Percentiles rank a stretch among this genome's conserved stretches.
Evolutionary conservation across 2,329 filamentous ascomycete species (phyloP).

Genomic region (Microdochium nivale): DNA sequence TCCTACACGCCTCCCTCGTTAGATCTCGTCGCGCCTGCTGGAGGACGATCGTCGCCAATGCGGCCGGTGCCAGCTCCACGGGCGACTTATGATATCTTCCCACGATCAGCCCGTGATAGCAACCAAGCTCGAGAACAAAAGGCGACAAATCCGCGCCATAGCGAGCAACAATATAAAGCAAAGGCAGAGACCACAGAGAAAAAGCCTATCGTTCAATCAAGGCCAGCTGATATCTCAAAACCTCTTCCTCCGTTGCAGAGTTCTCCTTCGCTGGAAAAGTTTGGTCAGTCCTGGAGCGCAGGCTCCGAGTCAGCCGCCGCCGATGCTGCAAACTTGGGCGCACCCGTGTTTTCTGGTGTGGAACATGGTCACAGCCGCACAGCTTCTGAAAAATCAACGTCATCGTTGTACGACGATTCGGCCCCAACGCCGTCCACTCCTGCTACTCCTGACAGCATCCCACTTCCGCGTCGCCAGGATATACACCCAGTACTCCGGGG

Average conservation of each 20-base stretch:
- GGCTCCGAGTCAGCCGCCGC: not conserved
- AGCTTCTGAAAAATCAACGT: slow-evolving; percentile 29
- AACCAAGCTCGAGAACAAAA: not conserved
- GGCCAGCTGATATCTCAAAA: not conserved
- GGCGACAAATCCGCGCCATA: not conserved
- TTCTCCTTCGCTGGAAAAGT: not conserved
- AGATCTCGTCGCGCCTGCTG: slow-evolving; percentile 7
- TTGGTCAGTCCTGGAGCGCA: not conserved
- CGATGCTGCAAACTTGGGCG: not conserved
- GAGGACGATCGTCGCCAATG: not conserved
- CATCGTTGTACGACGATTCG: slow-evolving; percentile 30
- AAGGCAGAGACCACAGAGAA: not conserved
- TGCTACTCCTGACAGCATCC: slow-evolving; percentile 31
- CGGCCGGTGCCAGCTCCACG: not conserved
- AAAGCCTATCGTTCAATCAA: not conserved
- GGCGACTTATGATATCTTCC: not conserved
- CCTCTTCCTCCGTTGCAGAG: not conserved
- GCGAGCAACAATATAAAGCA: not conserved
- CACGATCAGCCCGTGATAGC: not conserved
- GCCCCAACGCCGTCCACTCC: slow-evolving; percentile 26
- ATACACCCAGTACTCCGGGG: slow-evolving; percentile 6
- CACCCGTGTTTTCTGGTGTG: slow-evolving; percentile 9
- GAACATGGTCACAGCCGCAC: slow-evolving; percentile 17
- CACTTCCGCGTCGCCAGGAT: slow-evolving; percentile 32
- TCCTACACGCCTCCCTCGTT: slow-evolving; percentile 18